Conservation (phyloP, 768 basidiomycete genomes). For the Lactarius pseudohatsudake region DNA sequence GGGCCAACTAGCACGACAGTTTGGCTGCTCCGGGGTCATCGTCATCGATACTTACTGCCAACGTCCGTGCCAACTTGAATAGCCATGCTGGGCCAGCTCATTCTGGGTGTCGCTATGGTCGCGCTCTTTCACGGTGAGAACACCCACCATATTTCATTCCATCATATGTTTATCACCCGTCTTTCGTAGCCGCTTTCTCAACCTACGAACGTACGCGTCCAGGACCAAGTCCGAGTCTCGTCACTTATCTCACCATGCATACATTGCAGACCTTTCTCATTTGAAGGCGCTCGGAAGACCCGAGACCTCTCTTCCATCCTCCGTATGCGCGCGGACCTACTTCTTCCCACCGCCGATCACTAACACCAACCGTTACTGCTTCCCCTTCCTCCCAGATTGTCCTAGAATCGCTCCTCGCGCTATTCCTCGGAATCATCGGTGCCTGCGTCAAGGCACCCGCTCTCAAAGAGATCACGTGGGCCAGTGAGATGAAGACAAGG, state of each 20-base stretch:
- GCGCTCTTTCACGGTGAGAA: constrained; percentile 26
- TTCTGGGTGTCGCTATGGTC: constrained; percentile 20
- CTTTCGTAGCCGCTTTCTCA: constrained; percentile 65
- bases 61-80: neutral
- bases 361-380: neutral
- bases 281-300: constrained; percentile 74
- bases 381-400: constrained; percentile 49
- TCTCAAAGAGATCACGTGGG: constrained; percentile 83
- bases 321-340: constrained; percentile 44
- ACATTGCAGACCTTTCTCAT: constrained; percentile 62
- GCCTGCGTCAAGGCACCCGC: constrained; percentile 66
- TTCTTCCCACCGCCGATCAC: neutral
- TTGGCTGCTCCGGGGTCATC: too few species aligned
- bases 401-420: constrained; percentile 60
- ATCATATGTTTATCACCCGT: neutral
- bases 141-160: neutral
- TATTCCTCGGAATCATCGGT: constrained; percentile 69
- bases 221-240: neutral
- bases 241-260: constrained; percentile 5
- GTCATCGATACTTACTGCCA: neutral
- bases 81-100: constrained; percentile 18
- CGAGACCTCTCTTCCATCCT: constrained; percentile 62
- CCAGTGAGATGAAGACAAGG: constrained; percentile 85
- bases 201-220: constrained; percentile 69
- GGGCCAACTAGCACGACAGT: neutral